Percentiles rank a stretch among this genome's conserved stretches.
Evolutionary conservation across 352 stramenopile genomes (phyloP).

Genomic region (Aphanomyces cochlioides): DNA sequence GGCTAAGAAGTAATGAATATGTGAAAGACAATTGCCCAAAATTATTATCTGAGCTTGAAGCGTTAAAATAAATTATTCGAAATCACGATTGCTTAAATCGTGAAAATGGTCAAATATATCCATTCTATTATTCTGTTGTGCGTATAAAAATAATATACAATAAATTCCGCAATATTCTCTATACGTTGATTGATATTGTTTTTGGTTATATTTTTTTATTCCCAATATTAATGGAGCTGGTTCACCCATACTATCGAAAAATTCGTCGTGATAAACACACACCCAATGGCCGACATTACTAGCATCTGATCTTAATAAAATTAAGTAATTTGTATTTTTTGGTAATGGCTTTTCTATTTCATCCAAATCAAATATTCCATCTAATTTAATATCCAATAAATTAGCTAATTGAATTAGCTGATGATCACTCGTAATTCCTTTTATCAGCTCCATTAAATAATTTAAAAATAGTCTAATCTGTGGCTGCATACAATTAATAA

Average conservation of each 20-base stretch:
- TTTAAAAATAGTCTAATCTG: conserved; percentile 14
- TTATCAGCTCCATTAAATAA: conserved; percentile 21
- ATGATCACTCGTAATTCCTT: conserved; percentile 9
- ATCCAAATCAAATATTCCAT: neutral
- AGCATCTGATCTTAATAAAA: too few species aligned
- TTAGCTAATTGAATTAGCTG: conserved; percentile 6
- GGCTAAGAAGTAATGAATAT: too few species aligned
- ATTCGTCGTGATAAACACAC: neutral
- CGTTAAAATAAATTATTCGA: neutral
- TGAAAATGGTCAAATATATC: neutral
- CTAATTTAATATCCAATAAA: conserved; percentile 18
- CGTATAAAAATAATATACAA: neutral
- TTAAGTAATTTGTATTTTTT: too few species aligned
- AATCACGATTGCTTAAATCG: neutral
- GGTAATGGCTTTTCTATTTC: neutral
- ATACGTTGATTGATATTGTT: conserved; percentile 12
- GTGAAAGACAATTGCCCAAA: too few species aligned
- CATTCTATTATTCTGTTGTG: conserved; percentile 7
- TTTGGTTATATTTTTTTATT: neutral
- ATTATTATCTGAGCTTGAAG: too few species aligned
- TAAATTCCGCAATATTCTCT: conserved; percentile 13
- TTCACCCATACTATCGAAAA: conserved; percentile 1
- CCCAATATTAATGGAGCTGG: neutral
- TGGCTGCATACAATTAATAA: neutral
- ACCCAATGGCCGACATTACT: too few species aligned